Evolutionary conservation across 2,329 filamentous ascomycete species (phyloP), one percentile per base, ranked within the genome.

Genomic region (Aureobasidium melanogenum): DNA sequence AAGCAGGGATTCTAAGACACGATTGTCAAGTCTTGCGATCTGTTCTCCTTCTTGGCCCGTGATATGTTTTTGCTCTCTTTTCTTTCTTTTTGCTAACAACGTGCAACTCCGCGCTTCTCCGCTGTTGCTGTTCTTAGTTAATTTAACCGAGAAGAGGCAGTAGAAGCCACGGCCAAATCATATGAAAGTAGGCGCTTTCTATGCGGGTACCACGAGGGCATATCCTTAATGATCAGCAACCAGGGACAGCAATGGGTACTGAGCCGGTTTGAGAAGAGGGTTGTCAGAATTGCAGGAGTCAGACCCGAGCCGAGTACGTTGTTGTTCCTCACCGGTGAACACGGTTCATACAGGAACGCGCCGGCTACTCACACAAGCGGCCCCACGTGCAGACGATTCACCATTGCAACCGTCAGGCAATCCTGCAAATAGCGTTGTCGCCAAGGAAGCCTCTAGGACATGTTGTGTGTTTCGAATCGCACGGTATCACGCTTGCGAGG

Each of bases 251-350:
- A 30, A 48, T 50, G 28, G 46, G 15, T 9, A 44, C 30, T 50
- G 39, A 36, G 50, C 50, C 41, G 41, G 50, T 47, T 26, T 43
- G 44, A 56, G 17, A 56, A 44, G 32, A 48, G 22, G 56, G 43
- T 6, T 59, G 56, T 59, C 56, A 59, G 44, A 19, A 59, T 48
- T 48, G 32, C 44, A 59, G 44, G 56, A 59, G 44, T 59, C 56
- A 59, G 56, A 24, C 24, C 43, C 24, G 24, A 59, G n/a, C 30
- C 55, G 38, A 47, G 43, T 41, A 54, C 22, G 22, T 48, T 22
- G 56, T 28, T 17, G 41, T 36, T 43, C 19, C 19, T 36, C 41
- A 46, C 43, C 56, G 30, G 43, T 24, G 54, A 58, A 58, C 41
- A 46, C 41, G 34, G 56, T 59, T 59, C 56, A 44, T 41, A 24